Evolutionary conservation across 257 asterid species (phyloP).

Genomic region (Solanum sitiens): DNA sequence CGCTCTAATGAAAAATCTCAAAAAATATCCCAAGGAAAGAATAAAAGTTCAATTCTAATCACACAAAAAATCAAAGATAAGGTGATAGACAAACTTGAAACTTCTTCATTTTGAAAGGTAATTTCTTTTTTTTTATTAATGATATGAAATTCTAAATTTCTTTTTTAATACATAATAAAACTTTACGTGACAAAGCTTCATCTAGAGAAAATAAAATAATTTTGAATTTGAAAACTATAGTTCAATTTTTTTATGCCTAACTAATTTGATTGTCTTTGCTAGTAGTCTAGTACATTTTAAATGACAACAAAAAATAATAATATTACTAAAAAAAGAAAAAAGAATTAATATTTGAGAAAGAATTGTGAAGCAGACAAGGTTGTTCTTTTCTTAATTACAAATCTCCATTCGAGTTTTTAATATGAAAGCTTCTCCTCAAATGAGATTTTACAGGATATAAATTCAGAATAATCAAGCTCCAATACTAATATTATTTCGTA

Average conservation of each 20-base stretch:
- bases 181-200: too few relatives aligned
- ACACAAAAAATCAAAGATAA: neutral
- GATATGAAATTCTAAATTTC: too few relatives aligned
- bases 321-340: neutral
- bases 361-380: accelerated
- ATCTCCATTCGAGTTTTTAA: accelerated
- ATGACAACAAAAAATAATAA: neutral
- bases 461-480: too few relatives aligned
- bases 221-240: neutral
- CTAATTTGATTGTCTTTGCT: neutral
- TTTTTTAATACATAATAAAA: too few relatives aligned
- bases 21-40: neutral
- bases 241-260: neutral
- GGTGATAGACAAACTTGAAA: neutral
- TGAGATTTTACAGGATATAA: accelerated
- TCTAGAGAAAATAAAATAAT: too few relatives aligned
- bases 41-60: neutral
- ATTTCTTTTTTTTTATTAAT: too few relatives aligned
- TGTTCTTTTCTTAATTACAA: neutral
- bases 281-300: neutral
- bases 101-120: neutral
- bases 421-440: too few relatives aligned
- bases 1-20: neutral
- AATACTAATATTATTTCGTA: too few relatives aligned
- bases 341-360: neutral